phyloP scores from a whole-genome alignment of 805 yeast genomes.

The Sugiyamaella lignohabitans region DNA sequence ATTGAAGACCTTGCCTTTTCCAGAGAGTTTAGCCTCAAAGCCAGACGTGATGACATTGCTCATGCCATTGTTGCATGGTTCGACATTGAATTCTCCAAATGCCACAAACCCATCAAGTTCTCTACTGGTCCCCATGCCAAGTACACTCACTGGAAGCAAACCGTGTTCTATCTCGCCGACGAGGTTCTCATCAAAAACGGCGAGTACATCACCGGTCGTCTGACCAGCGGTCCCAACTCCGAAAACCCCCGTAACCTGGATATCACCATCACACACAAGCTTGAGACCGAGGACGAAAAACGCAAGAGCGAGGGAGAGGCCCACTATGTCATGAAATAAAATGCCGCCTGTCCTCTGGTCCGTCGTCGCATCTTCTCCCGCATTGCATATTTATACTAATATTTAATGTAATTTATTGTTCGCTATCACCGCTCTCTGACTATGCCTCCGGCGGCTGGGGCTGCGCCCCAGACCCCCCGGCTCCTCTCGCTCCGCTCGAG shows the following conservation, averaged over 20 bases:
- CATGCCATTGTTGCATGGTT: constrained; percentile 95
- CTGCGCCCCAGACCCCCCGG: neutral
- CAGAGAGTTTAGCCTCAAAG: constrained; percentile 60
- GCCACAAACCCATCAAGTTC: constrained; percentile 51
- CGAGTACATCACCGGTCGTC: constrained; percentile 63
- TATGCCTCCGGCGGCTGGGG: neutral
- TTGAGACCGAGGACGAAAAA: constrained; percentile 41
- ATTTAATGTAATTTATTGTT: constrained; percentile 1
- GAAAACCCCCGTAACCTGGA: constrained; percentile 86
- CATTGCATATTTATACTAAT: constrained; percentile 1
- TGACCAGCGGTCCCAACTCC: constrained; percentile 71
- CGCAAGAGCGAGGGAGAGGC: constrained; percentile 55
- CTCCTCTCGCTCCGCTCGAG: neutral
- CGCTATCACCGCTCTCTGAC: neutral
- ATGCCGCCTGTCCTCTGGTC: neutral
- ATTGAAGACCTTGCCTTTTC: constrained; percentile 76
- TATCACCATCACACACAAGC: constrained; percentile 56
- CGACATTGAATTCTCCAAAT: constrained; percentile 75
- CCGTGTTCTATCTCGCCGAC: constrained; percentile 83
- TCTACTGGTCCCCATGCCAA: constrained; percentile 92
- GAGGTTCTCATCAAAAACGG: constrained; percentile 72
- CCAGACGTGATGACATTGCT: constrained; percentile 70
- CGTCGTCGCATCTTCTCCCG: neutral
- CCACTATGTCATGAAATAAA: constrained; percentile 51
- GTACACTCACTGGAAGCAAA: constrained; percentile 98